Evolutionary conservation across 1,139 yeast species (phyloP), one percentile per base, ranked within the genome.

Genomic region (Scheffersomyces parashehatae): DNA sequence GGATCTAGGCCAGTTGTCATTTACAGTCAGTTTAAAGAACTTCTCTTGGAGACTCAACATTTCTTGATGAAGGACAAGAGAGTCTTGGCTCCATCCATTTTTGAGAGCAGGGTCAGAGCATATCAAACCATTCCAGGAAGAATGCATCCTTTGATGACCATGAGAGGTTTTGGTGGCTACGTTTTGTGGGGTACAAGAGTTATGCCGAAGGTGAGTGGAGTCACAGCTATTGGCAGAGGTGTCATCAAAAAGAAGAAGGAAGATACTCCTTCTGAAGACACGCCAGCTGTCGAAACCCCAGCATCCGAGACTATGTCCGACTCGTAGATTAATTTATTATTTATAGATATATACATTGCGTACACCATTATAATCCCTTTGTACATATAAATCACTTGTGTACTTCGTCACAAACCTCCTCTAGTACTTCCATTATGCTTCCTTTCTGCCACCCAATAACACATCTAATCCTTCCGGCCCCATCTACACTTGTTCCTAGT

Each of bases 61-160:
- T 71, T 72, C 11, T 70, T 90, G 40, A 75, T 81, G 48, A 70
- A 70, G 36, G 95, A 89, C 53, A 74, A 80, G 50, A 73, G 91
- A 41, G 79, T 88, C 9, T 72, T 93, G 54, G 95, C 95, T 1
- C 96, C 97, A 4, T 80, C 90, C 3, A 82, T 95, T 28, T 74
- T 80, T 48, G 97, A 91, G 62, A 81, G 96, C 0, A 75, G 89
- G 47, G 95, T 88, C 7, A 80, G 97, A 50, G 85, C 85, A 40
- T 89, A 86, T 60, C 99, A 93, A 66, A 90, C 97, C 3, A 81
- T 93, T 28, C 90, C 96, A 10, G 99, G 99, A 6, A 82, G 96
- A 60, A 73, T 93, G 62, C 99, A 95, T 63, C 99, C 99, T 0
- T 65, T 84, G 47, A 95, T 93, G 99, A 88, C 97, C 0, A 84